phyloP scores from a whole-genome alignment of 306 rosid species.

The Calophaca sinica region DNA sequence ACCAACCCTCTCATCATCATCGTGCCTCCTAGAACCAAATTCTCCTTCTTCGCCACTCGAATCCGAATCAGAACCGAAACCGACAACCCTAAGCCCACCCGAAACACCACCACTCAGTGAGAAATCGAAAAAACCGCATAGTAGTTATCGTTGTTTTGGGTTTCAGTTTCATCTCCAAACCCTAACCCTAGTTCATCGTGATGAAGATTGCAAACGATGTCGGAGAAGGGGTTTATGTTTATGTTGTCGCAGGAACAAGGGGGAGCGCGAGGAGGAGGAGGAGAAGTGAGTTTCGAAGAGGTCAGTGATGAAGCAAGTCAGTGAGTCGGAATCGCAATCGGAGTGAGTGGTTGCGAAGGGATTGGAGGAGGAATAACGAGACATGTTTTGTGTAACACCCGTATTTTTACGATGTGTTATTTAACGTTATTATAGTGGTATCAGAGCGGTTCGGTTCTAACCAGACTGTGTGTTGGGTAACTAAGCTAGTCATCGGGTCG shows the following conservation, averaged over 20 bases:
- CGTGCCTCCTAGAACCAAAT: conserved; percentile 37
- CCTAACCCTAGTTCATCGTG: conserved; percentile 48
- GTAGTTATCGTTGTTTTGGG: conserved; percentile 10
- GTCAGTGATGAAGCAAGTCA: conserved; percentile 76
- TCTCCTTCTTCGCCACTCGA: conserved; percentile 51
- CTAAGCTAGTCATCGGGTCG: too few relatives aligned
- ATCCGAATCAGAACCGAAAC: conserved; percentile 65
- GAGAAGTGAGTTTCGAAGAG: conserved; percentile 60
- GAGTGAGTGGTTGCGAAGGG: conserved; percentile 46
- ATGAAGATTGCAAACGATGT: conserved; percentile 45
- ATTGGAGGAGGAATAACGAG: conserved; percentile 48
- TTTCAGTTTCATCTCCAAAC: conserved; percentile 29
- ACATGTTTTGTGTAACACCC: too few relatives aligned
- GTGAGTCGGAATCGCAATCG: conserved; percentile 67
- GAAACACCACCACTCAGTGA: conserved; percentile 40
- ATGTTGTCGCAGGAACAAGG: conserved; percentile 30
- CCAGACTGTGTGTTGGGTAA: too few relatives aligned
- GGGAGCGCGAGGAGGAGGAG: conserved; percentile 24
- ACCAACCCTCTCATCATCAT: conserved; percentile 44
- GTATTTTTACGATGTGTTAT: too few relatives aligned
- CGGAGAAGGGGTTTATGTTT: conserved; percentile 56
- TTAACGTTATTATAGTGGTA: too few relatives aligned
- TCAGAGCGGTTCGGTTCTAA: too few relatives aligned
- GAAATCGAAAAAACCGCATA: conserved; percentile 36
- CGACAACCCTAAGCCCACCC: conserved; percentile 46